Percentiles rank a stretch among this genome's conserved stretches.
Conservation (phyloP, 352 stramenopile genomes). For the Phytophthora ohioensis region DNA sequence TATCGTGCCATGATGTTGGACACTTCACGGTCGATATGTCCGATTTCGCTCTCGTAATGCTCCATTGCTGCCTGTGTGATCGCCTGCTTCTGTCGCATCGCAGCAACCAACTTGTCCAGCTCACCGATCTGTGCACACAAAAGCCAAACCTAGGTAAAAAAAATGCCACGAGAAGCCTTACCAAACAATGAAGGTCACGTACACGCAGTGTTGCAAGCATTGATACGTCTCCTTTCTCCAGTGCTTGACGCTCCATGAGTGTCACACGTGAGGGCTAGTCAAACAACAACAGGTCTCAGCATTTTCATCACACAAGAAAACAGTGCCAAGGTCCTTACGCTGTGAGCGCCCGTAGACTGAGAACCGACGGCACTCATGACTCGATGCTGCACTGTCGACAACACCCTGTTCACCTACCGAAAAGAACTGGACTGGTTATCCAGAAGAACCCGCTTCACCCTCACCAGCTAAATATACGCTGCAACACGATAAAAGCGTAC, state of each 20-base stretch:
- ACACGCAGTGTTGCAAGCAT: constrained; percentile 81
- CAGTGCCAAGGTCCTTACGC: constrained; percentile 29
- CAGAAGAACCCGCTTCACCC: background rate
- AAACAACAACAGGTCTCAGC: constrained; percentile 9
- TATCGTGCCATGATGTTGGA: constrained; percentile 74
- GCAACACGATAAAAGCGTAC: constrained; percentile 12
- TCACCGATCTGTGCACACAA: constrained; percentile 61
- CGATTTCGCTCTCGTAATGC: constrained; percentile 68
- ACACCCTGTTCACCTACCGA: background rate
- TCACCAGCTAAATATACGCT: constrained; percentile 40
- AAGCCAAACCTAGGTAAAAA: background rate
- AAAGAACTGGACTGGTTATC: background rate
- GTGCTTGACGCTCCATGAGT: constrained; percentile 74
- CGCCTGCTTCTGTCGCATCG: constrained; percentile 71
- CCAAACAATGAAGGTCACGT: constrained; percentile 17
- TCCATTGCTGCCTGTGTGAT: constrained; percentile 58
- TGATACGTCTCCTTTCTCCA: constrained; percentile 75
- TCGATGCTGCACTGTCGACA: background rate
- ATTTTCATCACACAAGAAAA: background rate
- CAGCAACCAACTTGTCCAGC: constrained; percentile 76
- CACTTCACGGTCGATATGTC: constrained; percentile 69
- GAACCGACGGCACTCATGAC: constrained; percentile 80
- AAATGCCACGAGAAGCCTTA: background rate
- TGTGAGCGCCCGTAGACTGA: constrained; percentile 31
- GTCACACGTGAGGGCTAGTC: constrained; percentile 57